Evolutionary conservation across 345 rosid genomes (phyloP).

Genomic region (Camelina sativa): DNA sequence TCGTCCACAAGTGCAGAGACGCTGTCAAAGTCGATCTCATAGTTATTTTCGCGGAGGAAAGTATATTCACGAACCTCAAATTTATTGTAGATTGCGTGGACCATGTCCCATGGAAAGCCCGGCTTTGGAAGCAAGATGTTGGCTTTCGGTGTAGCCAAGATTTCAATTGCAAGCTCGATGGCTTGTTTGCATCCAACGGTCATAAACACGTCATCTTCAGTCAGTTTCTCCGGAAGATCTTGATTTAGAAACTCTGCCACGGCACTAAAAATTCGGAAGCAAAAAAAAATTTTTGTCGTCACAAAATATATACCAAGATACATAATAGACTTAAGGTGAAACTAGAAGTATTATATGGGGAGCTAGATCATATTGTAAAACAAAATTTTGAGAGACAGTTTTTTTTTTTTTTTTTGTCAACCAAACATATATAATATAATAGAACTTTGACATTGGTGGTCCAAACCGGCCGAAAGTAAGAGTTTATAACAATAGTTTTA

Average conservation of each 20-base stretch:
- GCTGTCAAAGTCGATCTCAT: slow-evolving; percentile 60
- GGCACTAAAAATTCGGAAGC: slow-evolving; percentile 40
- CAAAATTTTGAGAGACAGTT: background rate
- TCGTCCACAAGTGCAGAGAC: slow-evolving; percentile 51
- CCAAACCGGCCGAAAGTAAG: no score
- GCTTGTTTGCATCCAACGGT: slow-evolving; percentile 61
- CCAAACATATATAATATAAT: background rate
- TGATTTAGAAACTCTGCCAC: slow-evolving; percentile 52
- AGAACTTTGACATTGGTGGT: no score
- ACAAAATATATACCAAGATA: no score
- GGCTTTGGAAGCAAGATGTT: slow-evolving; percentile 49
- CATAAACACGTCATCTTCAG: slow-evolving; percentile 55
- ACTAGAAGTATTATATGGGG: background rate
- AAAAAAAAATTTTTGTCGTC: background rate
- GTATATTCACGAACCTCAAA: slow-evolving; percentile 54
- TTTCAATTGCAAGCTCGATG: slow-evolving; percentile 50
- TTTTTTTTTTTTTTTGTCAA: background rate
- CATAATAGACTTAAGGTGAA: background rate
- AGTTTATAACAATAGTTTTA: no score
- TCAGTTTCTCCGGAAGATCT: slow-evolving; percentile 51
- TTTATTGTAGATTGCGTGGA: slow-evolving; percentile 19
- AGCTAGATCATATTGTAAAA: background rate
- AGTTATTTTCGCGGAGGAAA: slow-evolving; percentile 51
- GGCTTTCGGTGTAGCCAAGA: slow-evolving; percentile 51
- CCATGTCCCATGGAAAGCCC: slow-evolving; percentile 49